Evolutionary conservation across 2,329 filamentous ascomycete species (phyloP).

Genomic region (Verticillium nubilum): DNA sequence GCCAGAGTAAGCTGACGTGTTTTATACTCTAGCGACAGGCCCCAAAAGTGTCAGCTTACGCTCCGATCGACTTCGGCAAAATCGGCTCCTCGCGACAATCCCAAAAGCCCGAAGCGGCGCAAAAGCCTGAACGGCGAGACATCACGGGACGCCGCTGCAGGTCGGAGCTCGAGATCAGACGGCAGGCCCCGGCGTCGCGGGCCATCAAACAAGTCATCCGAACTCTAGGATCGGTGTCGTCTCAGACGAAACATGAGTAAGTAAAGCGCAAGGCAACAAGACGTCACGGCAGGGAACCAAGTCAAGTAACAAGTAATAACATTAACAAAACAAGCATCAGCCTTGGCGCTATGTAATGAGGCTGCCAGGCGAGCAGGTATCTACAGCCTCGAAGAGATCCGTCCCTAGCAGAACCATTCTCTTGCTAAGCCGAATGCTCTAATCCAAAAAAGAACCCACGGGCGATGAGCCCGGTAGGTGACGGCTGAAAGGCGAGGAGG

Average conservation of each 20-base stretch:
- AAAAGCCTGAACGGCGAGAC: no score
- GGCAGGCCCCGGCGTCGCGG: neutral
- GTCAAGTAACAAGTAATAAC: neutral
- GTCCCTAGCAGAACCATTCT: neutral
- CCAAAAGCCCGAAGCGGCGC: neutral
- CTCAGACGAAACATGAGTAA: neutral
- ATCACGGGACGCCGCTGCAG: neutral
- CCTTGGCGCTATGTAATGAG: neutral
- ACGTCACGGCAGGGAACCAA: neutral
- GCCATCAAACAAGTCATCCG: neutral
- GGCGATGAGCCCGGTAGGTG: neutral
- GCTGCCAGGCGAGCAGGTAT: neutral
- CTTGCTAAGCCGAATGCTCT: neutral
- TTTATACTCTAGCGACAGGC: neutral
- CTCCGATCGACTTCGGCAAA: neutral
- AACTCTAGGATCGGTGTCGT: neutral
- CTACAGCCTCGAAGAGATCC: neutral
- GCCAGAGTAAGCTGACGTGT: neutral
- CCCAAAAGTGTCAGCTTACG: neutral
- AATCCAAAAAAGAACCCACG: neutral
- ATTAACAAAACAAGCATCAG: neutral
- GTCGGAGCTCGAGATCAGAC: neutral
- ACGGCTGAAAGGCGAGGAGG: neutral
- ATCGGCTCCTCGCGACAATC: neutral
- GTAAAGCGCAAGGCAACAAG: neutral